Base-by-base conservation (phyloP, 345 rosid genomes). In the Citrus maxima region DNA sequence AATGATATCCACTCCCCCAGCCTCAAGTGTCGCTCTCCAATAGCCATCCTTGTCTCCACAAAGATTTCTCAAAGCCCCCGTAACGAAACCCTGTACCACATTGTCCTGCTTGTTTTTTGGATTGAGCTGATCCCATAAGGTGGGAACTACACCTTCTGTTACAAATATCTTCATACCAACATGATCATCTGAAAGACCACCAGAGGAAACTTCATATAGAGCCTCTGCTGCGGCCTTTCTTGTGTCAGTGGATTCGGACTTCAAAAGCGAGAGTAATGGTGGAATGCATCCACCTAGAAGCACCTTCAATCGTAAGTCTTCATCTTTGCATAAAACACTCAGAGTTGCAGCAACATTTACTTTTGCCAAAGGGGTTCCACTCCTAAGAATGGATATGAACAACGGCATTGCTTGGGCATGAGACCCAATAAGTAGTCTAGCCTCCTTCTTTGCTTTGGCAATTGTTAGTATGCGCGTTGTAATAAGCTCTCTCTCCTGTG, bases 231-330 rank as follows among this genome's bases (percentile, higher is more conserved):
- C 95, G 51, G 88, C 95, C 79, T 87, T 90, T 86, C 90, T 87
- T 34, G 93, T 94, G 37, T 92, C 98, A 80, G 85, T 74, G 37
- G 88, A 86, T 60, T 88, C 88, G 58, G 98, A 93, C 80, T 91
- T 93, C 88, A 95, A 78, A 81, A 93, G 93, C 2, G 89, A 89
- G 64, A 95, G 90, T 70, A 95, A 74, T 16, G 98, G 98, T 0
- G 97, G 98, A 79, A 93, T 88, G 77, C 98, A 95, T 68, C 98
- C 98, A 32, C 98, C 98, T 27, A 93, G 92, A 27, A 95, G 88
- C 60, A 95, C 93, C 82, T 94, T 90, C 67, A 93, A 79, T 75
- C 95, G 92, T 54, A 95, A 68, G 49, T 90, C 92, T 42, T 90
- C 91, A 77, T 95, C 95, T 88, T 89, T 88, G 90, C 95, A 93